Base-by-base conservation (phyloP, 345 rosid species). In the Salix koriyanagi region DNA sequence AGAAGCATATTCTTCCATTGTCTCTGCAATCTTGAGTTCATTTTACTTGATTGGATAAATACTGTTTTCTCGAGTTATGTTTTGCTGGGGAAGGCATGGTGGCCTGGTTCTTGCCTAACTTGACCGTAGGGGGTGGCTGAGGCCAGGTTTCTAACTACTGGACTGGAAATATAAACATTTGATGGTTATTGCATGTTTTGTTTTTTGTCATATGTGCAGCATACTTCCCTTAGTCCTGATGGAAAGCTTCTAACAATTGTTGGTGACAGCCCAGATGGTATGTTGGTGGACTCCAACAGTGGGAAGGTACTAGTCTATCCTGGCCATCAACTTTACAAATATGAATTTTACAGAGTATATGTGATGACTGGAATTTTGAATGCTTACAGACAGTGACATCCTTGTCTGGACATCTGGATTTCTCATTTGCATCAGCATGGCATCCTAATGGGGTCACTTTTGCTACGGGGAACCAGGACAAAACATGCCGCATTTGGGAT, bases 401-500 rank as follows among this genome's bases (percentile, higher is more conserved):
- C 26, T 80, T 89, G 75, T 65, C 70, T 62, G 92, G 92, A 50
- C 92, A 89, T 72, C 75, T 83, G 65, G 92, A 89, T 81, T 89
- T 79, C 80, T 89, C 92, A 2, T 89, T 89, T 83, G 92, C 92
- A 60, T 89, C 90, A 52, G 87, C 90, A 42, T 89, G 92, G 92
- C 90, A 89, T 77, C 92, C 90, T 2, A 83, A 81, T 76, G 90
- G 92, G 3, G 79, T 65, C 25, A 80, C 77, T 72, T 89, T 89
- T 84, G 92, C 92, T 67, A 89, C 89, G 7, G 90, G 92, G 71
- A 89, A 89, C 80, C 90, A 87, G 83, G 92, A 89, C 81, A 89
- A 89, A 85, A 89, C 90, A 21, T 89, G 92, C 48, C 90, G 89
- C 1, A 67, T 89, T 39, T 89, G 92, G 92, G 92, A 89, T 70